These are phyloP conservation scores for Solanum piurae DNA, from an alignment of 257 asterid species.

Conservation along the genomic window DNA sequence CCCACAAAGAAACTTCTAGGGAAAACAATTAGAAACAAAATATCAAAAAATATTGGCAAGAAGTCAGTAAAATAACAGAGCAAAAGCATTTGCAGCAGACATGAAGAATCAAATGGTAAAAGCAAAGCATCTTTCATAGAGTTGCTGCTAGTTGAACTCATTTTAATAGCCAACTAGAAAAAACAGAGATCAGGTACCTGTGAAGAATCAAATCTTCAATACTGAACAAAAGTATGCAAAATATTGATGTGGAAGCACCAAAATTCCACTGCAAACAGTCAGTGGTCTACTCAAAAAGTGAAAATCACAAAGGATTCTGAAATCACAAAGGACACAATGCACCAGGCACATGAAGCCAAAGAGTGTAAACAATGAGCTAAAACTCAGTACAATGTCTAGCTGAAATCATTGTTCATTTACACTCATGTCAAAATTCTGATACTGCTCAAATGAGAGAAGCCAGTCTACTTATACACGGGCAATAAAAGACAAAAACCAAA, in stretches of 20 bases:
- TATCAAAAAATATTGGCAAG: background rate
- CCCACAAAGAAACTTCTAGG: background rate
- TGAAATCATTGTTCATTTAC: background rate
- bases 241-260: background rate
- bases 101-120: background rate
- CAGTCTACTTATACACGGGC: background rate
- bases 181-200: background rate
- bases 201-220: background rate
- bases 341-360: background rate
- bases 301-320: background rate
- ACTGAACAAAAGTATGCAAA: background rate
- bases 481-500: background rate
- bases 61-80: background rate
- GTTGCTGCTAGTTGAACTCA: background rate
- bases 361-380: background rate
- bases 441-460: background rate
- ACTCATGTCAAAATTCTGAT: background rate
- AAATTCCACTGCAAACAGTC: background rate
- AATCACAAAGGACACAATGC: background rate
- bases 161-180: background rate
- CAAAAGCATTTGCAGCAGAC: background rate
- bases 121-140: background rate
- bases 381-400: background rate
- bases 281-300: background rate
- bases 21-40: background rate